Conservation (phyloP, 768 basidiomycete genomes). For the Suillus clintonianus region DNA sequence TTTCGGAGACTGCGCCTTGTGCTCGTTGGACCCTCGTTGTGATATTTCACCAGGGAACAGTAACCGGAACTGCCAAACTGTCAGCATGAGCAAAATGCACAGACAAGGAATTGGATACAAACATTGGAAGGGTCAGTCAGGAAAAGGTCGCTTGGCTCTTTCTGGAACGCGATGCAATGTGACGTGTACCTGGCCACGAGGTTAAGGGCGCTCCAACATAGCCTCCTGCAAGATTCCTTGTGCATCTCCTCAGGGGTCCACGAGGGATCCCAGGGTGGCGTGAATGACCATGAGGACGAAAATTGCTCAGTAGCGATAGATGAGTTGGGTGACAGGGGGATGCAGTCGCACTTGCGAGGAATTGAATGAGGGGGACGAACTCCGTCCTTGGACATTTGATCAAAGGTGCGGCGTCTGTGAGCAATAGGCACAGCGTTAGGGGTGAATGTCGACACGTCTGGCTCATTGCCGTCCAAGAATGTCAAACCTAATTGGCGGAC, state of each 20-base stretch:
- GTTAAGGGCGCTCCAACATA: slow-evolving; percentile 75
- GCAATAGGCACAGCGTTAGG: slow-evolving; percentile 53
- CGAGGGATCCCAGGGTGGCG: slow-evolving; percentile 59
- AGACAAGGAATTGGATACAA: slow-evolving; percentile 24
- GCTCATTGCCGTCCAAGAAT: slow-evolving; percentile 56
- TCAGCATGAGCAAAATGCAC: slow-evolving; percentile 3
- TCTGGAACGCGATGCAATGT: slow-evolving; percentile 66
- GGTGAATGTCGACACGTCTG: slow-evolving; percentile 52
- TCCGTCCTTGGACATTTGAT: slow-evolving; percentile 26
- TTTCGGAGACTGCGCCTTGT: slow-evolving; percentile 58
- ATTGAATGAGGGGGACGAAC: slow-evolving; percentile 27
- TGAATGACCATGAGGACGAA: slow-evolving; percentile 46
- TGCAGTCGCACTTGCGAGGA: slow-evolving; percentile 48
- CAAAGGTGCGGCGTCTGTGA: slow-evolving; percentile 30
- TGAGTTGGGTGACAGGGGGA: slow-evolving; percentile 37
- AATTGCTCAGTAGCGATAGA: slow-evolving; percentile 36
- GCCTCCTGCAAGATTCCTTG: slow-evolving; percentile 71
- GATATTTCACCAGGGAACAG: slow-evolving; percentile 76
- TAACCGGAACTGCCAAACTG: slow-evolving; percentile 35
- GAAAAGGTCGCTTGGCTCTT: slow-evolving; percentile 56
- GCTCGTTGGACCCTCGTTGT: slow-evolving; percentile 47
- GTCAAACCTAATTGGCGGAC: slow-evolving; percentile 58
- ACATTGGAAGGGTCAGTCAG: slow-evolving; percentile 71
- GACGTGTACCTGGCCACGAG: slow-evolving; percentile 69
- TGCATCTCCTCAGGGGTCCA: slow-evolving; percentile 60